Conservation (phyloP, 2,329 filamentous ascomycete genomes). For the Curvularia verruculosa region DNA sequence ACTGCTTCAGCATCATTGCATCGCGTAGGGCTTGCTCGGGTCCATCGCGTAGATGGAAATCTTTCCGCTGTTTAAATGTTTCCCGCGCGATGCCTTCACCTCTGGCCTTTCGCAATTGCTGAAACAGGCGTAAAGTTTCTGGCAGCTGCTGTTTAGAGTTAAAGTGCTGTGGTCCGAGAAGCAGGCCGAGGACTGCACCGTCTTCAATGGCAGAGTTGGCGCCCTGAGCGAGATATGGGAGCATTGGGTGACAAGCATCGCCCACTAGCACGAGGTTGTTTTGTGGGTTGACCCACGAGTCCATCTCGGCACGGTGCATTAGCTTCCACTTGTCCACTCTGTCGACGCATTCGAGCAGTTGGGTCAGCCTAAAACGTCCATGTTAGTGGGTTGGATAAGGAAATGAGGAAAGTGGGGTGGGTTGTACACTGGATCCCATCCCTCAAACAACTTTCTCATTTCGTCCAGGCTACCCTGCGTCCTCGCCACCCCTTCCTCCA, state of each 20-base stretch:
- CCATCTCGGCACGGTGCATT: constrained; percentile 56
- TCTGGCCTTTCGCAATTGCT: constrained; percentile 55
- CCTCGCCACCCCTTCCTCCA: constrained; percentile 61
- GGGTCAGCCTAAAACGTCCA: constrained; percentile 20
- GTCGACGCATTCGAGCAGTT: constrained; percentile 54
- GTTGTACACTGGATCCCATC: constrained; percentile 67
- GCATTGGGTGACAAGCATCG: constrained; percentile 45
- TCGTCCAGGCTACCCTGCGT: constrained; percentile 63
- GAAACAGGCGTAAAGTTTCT: constrained; percentile 52
- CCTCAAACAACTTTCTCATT: constrained; percentile 64
- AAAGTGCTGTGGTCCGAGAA: constrained; percentile 51
- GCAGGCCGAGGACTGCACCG: constrained; percentile 66
- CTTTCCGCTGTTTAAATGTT: constrained; percentile 60
- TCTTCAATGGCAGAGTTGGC: constrained; percentile 73
- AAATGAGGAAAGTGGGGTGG: constrained; percentile 46
- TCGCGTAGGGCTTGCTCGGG: constrained; percentile 65
- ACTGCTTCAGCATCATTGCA: constrained; percentile 60
- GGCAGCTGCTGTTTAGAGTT: constrained; percentile 36
- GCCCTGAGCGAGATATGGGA: constrained; percentile 50
- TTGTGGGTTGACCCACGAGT: constrained; percentile 53
- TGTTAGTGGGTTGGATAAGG: constrained; percentile 12
- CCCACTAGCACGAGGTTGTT: constrained; percentile 61
- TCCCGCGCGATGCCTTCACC: constrained; percentile 65
- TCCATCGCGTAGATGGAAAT: constrained; percentile 56
- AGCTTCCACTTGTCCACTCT: constrained; percentile 73